A percentile compares a stretch with the other conserved stretches of the same genome.
phyloP scores from a whole-genome alignment of 2,329 filamentous ascomycete genomes.

The Orbilia oligospora region DNA sequence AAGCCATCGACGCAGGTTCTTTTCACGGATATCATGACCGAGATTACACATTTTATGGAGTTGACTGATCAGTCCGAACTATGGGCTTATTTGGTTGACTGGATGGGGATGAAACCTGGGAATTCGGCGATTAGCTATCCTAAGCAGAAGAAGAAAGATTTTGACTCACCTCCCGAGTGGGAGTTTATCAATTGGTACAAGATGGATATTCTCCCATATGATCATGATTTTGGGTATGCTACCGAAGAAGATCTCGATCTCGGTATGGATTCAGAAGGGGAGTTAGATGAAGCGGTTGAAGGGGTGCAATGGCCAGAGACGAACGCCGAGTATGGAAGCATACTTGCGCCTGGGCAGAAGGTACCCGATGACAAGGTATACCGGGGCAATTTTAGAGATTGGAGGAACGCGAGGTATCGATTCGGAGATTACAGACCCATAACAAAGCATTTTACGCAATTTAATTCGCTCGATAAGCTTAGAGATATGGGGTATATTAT shows the following conservation, averaged over 20 bases:
- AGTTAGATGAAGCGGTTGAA: neutral
- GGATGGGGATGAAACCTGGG: neutral
- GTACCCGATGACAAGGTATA: constrained; percentile 23
- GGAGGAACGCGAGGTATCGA: constrained; percentile 34
- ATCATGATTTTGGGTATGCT: constrained; percentile 24
- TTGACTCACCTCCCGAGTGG: no score
- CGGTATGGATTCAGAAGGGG: neutral
- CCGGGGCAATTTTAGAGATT: constrained; percentile 9
- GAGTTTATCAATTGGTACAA: neutral
- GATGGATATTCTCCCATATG: constrained; percentile 6
- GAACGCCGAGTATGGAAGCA: constrained; percentile 1
- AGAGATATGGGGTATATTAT: constrained; percentile 37
- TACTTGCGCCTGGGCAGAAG: constrained; percentile 24
- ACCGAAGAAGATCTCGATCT: neutral
- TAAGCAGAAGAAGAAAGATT: neutral
- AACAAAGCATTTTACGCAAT: neutral
- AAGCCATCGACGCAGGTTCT: constrained; percentile 21
- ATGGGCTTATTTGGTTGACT: constrained; percentile 14
- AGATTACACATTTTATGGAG: constrained; percentile 40
- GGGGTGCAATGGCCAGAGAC: neutral
- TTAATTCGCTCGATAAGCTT: constrained; percentile 4
- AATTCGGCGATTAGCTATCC: neutral
- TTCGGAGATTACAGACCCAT: constrained; percentile 31
- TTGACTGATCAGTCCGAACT: constrained; percentile 6
- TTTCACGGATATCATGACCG: neutral